phyloP scores from a whole-genome alignment of 345 rosid species.

The Iberis pinnata region DNA sequence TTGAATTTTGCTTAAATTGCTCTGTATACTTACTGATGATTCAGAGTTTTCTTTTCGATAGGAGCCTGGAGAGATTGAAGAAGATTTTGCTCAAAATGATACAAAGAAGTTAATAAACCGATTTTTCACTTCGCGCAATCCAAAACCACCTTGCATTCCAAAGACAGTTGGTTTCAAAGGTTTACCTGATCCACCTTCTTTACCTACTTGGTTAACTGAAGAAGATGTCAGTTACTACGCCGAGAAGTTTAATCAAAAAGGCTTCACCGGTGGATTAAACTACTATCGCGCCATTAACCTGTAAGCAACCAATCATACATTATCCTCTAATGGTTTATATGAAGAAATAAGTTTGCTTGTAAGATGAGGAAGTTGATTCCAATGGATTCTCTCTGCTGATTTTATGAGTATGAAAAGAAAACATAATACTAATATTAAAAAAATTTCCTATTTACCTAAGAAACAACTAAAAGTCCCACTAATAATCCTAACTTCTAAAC shows the following conservation, averaged over 20 bases:
- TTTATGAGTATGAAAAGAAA: no score
- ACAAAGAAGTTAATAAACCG: slow-evolving; percentile 38
- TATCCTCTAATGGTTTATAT: slow-evolving; percentile 9
- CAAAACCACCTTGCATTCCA: slow-evolving; percentile 49
- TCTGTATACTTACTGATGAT: neutral
- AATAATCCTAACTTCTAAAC: no score
- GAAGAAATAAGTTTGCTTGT: no score
- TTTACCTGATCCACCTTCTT: slow-evolving; percentile 36
- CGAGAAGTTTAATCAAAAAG: slow-evolving; percentile 49
- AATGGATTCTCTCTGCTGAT: no score
- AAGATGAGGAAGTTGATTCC: no score
- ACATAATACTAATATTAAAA: no score
- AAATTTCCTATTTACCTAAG: no score
- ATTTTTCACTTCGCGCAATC: slow-evolving; percentile 37
- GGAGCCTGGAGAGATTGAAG: slow-evolving; percentile 70
- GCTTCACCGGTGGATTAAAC: slow-evolving; percentile 80
- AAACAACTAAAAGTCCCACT: no score
- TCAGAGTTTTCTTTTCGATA: slow-evolving; percentile 24
- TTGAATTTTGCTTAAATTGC: neutral
- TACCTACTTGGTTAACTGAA: slow-evolving; percentile 72
- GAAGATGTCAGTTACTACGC: slow-evolving; percentile 56
- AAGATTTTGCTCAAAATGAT: slow-evolving; percentile 61
- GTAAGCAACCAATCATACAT: slow-evolving; percentile 31
- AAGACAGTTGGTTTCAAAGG: slow-evolving; percentile 51
- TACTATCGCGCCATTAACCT: slow-evolving; percentile 63